Evolutionary conservation across 257 asterid genomes (phyloP).

Genomic region (Nicotiana noctiflora): DNA sequence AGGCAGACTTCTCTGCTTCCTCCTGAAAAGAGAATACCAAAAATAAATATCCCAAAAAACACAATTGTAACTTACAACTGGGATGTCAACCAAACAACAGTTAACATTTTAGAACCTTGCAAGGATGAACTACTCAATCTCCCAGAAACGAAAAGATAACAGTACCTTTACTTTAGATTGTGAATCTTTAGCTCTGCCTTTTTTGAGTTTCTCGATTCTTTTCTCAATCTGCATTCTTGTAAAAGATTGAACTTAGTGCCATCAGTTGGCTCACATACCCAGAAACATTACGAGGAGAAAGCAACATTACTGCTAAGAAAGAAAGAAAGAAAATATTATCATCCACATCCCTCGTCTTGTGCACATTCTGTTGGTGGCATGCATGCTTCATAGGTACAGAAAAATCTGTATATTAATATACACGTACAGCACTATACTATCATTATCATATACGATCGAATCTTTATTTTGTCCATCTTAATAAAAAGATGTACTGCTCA

Average conservation of each 20-base stretch:
- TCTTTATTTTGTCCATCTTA: background rate
- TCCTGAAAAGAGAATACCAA: slow-evolving; percentile 44
- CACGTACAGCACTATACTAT: background rate
- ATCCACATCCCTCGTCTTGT: background rate
- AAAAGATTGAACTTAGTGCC: slow-evolving; percentile 32
- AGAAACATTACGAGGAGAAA: background rate
- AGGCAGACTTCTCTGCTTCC: slow-evolving; percentile 91
- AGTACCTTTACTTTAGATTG: slow-evolving; percentile 76
- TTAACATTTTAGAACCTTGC: background rate
- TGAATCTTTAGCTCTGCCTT: slow-evolving; percentile 77
- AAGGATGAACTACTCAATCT: slow-evolving; percentile 2
- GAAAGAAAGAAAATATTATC: background rate
- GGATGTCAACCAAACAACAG: background rate
- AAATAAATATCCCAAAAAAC: slow-evolving; percentile 9
- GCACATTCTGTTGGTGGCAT: background rate
- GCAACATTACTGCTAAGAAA: background rate
- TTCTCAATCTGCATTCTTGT: slow-evolving; percentile 93
- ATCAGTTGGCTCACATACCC: slow-evolving; percentile 15
- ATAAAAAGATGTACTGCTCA: background rate
- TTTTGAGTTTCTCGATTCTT: slow-evolving; percentile 87
- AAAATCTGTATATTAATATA: background rate
- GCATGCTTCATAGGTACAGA: slow-evolving; percentile 1
- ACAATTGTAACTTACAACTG: background rate
- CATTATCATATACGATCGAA: background rate
- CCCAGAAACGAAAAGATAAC: background rate